Evolutionary conservation across 2,329 filamentous ascomycete genomes (phyloP), one percentile per base, ranked within the genome.

Genomic region (Cercospora sojina): DNA sequence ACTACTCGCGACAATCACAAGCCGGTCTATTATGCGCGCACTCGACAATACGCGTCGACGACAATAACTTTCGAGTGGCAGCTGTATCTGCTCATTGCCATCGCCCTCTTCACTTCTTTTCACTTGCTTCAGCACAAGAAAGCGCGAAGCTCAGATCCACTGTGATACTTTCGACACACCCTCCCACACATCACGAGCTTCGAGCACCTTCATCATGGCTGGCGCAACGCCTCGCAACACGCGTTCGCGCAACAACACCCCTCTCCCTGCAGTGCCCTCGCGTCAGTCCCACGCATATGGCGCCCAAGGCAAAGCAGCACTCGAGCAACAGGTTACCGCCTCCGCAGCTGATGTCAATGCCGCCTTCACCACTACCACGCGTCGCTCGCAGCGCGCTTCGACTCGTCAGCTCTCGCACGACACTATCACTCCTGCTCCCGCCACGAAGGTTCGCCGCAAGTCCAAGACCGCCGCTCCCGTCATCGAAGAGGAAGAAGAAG

Each of bases 241-340:
- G 25, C 57, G 68, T 23, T 70, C 68, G 6, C 64, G 68, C 16
- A 29, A 38, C 16, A 51, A 57, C 38, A 67, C 64, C n/a, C 69
- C 69, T 25, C 53, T 70, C 6, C 69, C 69, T 18, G 64, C 69
- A 7, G 53, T 70, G 23, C 49, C 62, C 29, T 59, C 64, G n/a
- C 66, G 63, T 18, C 64, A 65, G 23, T 70, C 69, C 18, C 64
- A 66, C 61, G 67, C 69, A 58, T 71, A 71, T 55, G 69, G 69
- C 56, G 64, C 69, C 9, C 64, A 43, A 41, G 69, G 69, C 56
- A 69, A 67, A 49, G 68, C 67, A 27, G 31, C 64, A 7, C 32
- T 69, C n/a, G 38, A 58, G 20, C n/a, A 56, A n/a, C 69, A 71
- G 56, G 66, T 69, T 31, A 63, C 62, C 3, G 63, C 64, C 7